Evolutionary conservation across 257 asterid species (phyloP).

Genomic region (Salvia miltiorrhiza): DNA sequence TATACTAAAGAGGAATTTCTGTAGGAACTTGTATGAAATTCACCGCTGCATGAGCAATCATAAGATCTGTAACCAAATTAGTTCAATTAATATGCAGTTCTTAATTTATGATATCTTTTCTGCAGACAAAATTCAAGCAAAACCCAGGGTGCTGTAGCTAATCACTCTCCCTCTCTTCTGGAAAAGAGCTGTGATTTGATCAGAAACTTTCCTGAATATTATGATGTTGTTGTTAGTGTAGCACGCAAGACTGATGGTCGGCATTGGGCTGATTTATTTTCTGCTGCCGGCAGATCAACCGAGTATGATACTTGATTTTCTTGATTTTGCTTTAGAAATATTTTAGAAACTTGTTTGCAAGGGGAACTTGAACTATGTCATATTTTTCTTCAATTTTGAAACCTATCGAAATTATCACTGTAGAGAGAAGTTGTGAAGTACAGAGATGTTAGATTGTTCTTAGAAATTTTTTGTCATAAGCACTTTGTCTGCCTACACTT

Average conservation of each 20-base stretch:
- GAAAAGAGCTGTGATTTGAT: constrained; percentile 95
- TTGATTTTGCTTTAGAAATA: constrained; percentile 7
- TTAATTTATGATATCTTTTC: constrained; percentile 22
- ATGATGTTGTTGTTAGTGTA: constrained; percentile 98
- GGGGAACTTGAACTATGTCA: background rate
- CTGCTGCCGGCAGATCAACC: constrained; percentile 96
- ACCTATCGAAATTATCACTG: constrained; percentile 7
- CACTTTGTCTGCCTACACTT: constrained; percentile 12
- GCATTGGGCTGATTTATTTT: constrained; percentile 96
- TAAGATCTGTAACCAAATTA: background rate
- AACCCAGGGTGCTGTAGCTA: constrained; percentile 46
- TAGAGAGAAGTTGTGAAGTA: constrained; percentile 15
- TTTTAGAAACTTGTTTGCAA: constrained; percentile 1
- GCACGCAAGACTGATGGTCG: constrained; percentile 99
- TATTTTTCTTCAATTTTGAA: constrained; percentile 13
- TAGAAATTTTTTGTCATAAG: background rate
- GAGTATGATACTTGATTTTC: constrained; percentile 59
- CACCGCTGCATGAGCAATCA: background rate
- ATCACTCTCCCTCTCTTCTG: constrained; percentile 60
- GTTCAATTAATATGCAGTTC: background rate
- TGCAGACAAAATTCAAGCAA: constrained; percentile 72
- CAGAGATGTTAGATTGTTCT: constrained; percentile 10
- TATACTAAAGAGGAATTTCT: too few relatives aligned
- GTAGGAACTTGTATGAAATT: too few relatives aligned
- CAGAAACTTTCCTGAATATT: constrained; percentile 88